Percentiles rank a stretch among this genome's conserved stretches.
Conservation (phyloP, 2,329 filamentous ascomycete species). For the Penicillium sp. region DNA sequence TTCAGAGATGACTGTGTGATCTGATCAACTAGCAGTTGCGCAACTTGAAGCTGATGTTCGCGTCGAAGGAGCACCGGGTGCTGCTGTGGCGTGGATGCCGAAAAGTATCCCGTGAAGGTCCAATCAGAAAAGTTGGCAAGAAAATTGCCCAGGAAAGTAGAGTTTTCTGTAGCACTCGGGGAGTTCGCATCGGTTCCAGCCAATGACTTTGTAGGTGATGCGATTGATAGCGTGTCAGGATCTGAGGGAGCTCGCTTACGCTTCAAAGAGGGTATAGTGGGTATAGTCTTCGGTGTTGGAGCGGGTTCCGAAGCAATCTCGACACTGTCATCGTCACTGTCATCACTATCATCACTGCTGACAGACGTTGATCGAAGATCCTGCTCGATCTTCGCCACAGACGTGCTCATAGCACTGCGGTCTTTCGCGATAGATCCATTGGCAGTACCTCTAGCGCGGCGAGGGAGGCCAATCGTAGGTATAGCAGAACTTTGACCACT, state of each 20-base stretch:
- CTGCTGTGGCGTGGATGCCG: conserved; percentile 33
- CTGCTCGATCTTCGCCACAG: conserved; percentile 8
- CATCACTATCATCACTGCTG: conserved; percentile 27
- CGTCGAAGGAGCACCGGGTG: conserved; percentile 35
- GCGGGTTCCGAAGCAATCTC: conserved; percentile 24
- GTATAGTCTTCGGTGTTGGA: conserved; percentile 19
- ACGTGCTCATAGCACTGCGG: conserved; percentile 7
- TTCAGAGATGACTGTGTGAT: conserved; percentile 47
- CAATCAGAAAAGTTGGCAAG: conserved; percentile 43
- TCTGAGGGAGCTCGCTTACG: conserved; percentile 39
- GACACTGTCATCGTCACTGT: conserved; percentile 31
- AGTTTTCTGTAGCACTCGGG: conserved; percentile 31
- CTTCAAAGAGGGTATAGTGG: conserved; percentile 28
- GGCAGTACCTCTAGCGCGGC: conserved; percentile 17
- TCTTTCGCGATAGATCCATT: conserved; percentile 2
- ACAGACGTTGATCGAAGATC: conserved; percentile 26
- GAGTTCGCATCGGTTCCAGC: conserved; percentile 18
- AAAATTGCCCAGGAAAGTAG: conserved; percentile 40
- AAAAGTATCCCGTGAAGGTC: conserved; percentile 43
- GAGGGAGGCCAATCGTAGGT: conserved; percentile 42
- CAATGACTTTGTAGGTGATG: conserved; percentile 31
- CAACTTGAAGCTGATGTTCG: conserved; percentile 41
- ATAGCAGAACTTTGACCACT: conserved; percentile 27
- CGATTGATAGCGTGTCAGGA: conserved; percentile 29
- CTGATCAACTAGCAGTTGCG: conserved; percentile 46